A percentile compares a stretch with the other conserved stretches of the same genome.
Conservation (phyloP, 2,329 filamentous ascomycete genomes). For the Calycina herbarum region DNA sequence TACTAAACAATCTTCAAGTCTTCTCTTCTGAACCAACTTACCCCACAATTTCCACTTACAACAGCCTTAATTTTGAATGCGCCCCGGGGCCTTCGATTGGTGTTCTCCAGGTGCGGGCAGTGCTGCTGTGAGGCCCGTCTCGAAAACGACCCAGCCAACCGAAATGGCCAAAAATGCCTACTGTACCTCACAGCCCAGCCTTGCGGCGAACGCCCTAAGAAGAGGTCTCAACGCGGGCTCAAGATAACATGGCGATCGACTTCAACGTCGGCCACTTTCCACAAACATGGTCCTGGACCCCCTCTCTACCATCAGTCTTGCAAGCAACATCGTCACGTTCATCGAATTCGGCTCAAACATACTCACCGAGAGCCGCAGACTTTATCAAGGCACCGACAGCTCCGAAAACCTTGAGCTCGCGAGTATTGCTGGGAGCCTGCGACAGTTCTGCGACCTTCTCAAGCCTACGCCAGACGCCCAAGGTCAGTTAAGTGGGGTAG, state of each 20-base stretch:
- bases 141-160: too few relatives aligned
- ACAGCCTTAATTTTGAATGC: too few relatives aligned
- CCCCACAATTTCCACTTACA: too few relatives aligned
- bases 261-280: background rate
- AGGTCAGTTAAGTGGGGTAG: too few relatives aligned
- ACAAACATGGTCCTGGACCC: background rate
- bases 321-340: background rate
- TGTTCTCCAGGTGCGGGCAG: too few relatives aligned
- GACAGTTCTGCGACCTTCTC: background rate
- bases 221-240: too few relatives aligned
- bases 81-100: too few relatives aligned
- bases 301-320: background rate
- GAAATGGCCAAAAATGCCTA: too few relatives aligned
- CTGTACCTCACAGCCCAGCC: background rate
- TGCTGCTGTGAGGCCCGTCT: too few relatives aligned
- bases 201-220: background rate
- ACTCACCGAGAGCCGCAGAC: background rate
- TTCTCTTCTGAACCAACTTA: too few relatives aligned
- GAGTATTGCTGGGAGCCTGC: background rate
- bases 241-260: too few relatives aligned
- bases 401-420: background rate
- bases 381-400: background rate
- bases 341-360: background rate
- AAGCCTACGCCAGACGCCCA: background rate
- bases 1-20: too few relatives aligned